Conservation (phyloP, 768 basidiomycete species). For the Calocera cornea region DNA sequence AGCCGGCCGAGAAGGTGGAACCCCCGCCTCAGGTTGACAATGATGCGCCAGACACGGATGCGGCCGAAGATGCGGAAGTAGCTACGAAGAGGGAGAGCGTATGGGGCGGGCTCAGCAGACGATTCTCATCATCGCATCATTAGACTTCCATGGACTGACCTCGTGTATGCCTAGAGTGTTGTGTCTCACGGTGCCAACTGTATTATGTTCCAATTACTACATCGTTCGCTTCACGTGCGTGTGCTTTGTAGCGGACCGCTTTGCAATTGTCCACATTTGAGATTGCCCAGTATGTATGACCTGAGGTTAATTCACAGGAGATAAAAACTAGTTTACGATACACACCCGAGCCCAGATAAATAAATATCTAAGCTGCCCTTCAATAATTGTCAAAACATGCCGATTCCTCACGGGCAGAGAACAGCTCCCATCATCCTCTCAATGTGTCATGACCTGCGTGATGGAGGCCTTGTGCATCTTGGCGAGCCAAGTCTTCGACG, state of each 20-base stretch:
- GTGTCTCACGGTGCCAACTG: too few species aligned
- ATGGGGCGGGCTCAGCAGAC: background rate
- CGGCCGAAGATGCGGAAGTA: background rate
- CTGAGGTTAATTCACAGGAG: too few species aligned
- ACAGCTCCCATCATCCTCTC: background rate
- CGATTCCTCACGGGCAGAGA: background rate
- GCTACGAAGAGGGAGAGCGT: background rate
- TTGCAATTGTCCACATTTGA: too few species aligned
- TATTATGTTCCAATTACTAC: too few species aligned
- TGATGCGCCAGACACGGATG: background rate
- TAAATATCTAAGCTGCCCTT: background rate
- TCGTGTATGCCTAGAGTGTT: too few species aligned
- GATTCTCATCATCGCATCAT: background rate
- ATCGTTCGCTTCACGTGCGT: too few species aligned
- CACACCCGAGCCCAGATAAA: background rate
- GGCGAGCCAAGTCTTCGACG: conserved; percentile 2
- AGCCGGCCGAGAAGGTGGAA: background rate
- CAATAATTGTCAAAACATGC: background rate
- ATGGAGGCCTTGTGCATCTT: background rate
- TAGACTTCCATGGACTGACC: background rate
- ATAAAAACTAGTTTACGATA: too few species aligned
- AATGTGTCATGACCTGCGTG: conserved; percentile 1
- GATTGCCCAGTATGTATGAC: too few species aligned
- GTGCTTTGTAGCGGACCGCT: too few species aligned
- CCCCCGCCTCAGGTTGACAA: background rate